Evolutionary conservation across 2,329 filamentous ascomycete species (phyloP), one percentile per base, ranked within the genome.

Genomic region (Rugonectria rugulosa): DNA sequence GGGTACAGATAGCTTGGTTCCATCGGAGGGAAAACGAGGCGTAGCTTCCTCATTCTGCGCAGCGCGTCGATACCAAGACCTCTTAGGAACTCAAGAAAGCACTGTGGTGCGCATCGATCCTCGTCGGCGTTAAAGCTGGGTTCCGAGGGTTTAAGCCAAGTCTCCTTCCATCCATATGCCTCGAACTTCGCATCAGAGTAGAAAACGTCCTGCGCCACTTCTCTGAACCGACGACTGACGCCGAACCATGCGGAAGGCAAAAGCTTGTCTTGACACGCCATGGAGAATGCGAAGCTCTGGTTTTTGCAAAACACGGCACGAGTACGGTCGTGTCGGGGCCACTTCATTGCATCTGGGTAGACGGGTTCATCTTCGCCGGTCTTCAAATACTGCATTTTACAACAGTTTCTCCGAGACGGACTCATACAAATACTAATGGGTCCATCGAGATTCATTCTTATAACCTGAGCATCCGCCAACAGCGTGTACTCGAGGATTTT

Each of bases 401-500:
- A 40, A 23, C 37, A 40, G 11, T 23, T 11, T 7, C 19, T 21
- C 37, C 37, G 24, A 21, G 20, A n/a, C 21, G 11, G 19, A 23
- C 12, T 24, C 37, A 24, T 23, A 5, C 2, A 3, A 11, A 14
- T 24, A 38, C 10, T 5, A 6, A 27, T 6, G 5, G 14, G 23
- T 29, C 40, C 40, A 8, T 20, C 9, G 6, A 43, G 40, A 19
- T 29, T 12, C 40, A 20, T 43, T 19, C 8, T 10, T 7, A 6
- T 3, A 2, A 11, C 6, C 9, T 14, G 17, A n/a, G n/a, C n/a
- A n/a, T 31, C 6, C 14, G 23, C 24, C 24, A 43, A 26, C n/a
- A 26, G 40, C 24, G 40, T 43, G 24, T 43, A 29, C n/a, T 43
- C 10, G 15, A 43, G 40, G 24, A 43, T 31, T 26, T 43, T 31